Evolutionary conservation across 2,329 filamentous ascomycete species (phyloP), one percentile per base, ranked within the genome.

Genomic region (Fusarium guadeloupense): DNA sequence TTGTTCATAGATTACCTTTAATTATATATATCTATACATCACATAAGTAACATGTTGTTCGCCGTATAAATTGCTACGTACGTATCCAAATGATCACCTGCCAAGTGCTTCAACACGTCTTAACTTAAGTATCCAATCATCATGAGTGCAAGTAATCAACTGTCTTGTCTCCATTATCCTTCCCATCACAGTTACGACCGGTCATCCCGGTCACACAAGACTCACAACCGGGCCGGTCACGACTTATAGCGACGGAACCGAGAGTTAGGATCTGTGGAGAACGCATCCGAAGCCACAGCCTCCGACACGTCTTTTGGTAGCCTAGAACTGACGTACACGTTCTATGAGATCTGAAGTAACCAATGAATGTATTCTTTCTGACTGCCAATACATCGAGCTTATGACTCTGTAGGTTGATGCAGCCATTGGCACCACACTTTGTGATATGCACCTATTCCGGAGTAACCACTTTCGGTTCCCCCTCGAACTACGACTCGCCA

Each of bases 401-500:
- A 49, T 20, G 13, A 20, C 48, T 20, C 49, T 26, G 48, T 21
- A 33, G 7, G 9, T 21, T 20, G 23, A 49, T 53, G 43, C 49
- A 53, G 26, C 43, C 38, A 38, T 19, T 9, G 20, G 33, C 16
- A 38, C 35, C 5, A 9, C 23, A 25, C 23, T 25, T 9, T 25
- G n/a, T 30, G 14, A 9, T 20, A 23, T 34, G 31, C 38, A 37
- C 33, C 43, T 37, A 25, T 17, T 14, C 23, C 40, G 52, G 46
- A 39, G 17, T 40, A 19, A 35, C 40, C 45, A 40, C 19, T 33
- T 56, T 51, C 28, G 44, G 23, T 39, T 38, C 60, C 53, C n/a
- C 60, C 51, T 43, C 47, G 39, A 40, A 21, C 10, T 25, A 41
- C 46, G 42, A 40, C 39, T 65, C 60, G 44, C 66, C 67, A 69